Conservation (phyloP, 208 protist genomes). For the Trypanosoma rangeli region DNA sequence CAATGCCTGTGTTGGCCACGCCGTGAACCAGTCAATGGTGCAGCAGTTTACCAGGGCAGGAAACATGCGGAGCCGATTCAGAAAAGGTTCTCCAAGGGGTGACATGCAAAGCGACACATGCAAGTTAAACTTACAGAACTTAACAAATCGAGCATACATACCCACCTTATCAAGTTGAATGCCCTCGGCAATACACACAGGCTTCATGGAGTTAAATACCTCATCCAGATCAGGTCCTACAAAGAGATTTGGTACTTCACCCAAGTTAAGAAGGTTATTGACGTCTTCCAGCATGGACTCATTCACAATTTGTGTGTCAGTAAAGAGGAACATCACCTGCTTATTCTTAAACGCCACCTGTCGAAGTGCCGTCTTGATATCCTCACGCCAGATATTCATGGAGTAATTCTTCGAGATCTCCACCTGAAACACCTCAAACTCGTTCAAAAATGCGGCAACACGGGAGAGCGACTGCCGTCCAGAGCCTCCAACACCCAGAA, state of each 20-base stretch:
- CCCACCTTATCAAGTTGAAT: slow-evolving; percentile 93
- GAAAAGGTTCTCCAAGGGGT: slow-evolving; percentile 95
- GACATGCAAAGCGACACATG: slow-evolving; percentile 98
- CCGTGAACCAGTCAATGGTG: slow-evolving; percentile 99
- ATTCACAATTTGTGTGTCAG: slow-evolving; percentile 97
- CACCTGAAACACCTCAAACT: slow-evolving; percentile 95
- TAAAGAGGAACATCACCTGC: slow-evolving; percentile 97
- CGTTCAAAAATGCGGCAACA: slow-evolving; percentile 94
- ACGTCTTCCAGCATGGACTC: slow-evolving; percentile 99
- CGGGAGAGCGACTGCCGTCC: slow-evolving; percentile 96
- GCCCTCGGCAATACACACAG: slow-evolving; percentile 89
- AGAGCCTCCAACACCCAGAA: slow-evolving; percentile 98
- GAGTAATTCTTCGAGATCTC: slow-evolving; percentile 97
- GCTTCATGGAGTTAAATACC: slow-evolving; percentile 93
- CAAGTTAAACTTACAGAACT: slow-evolving; percentile 92
- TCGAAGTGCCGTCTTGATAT: slow-evolving; percentile 94
- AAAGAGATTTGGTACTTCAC: slow-evolving; percentile 98
- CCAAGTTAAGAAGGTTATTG: slow-evolving; percentile 98
- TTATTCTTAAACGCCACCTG: slow-evolving; percentile 94
- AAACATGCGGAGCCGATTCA: slow-evolving; percentile 96
- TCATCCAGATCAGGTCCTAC: slow-evolving; percentile 93
- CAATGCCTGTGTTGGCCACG: slow-evolving; percentile 96
- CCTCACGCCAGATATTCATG: slow-evolving; percentile 95
- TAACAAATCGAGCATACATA: slow-evolving; percentile 95
- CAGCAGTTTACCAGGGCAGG: slow-evolving; percentile 98